Percentiles rank a stretch among this genome's conserved stretches.
Evolutionary conservation across 768 basidiomycete species (phyloP).

Genomic region (Hygrocybe coccinea): DNA sequence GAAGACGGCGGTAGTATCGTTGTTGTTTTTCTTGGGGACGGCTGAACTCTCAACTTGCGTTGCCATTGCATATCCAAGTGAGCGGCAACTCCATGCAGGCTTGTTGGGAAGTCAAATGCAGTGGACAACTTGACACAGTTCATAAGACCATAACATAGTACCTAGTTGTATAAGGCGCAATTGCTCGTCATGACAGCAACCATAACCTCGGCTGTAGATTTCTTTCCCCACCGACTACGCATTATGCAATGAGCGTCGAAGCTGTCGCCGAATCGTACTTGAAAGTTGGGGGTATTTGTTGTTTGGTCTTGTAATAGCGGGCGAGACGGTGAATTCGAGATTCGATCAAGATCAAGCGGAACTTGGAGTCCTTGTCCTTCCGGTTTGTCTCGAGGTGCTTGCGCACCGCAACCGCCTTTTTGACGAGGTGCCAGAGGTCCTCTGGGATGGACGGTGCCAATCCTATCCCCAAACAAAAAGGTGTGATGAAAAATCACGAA

Average conservation of each 20-base stretch:
- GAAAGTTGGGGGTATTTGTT: slow-evolving; percentile 96
- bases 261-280: slow-evolving; percentile 97
- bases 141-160: too few relatives aligned
- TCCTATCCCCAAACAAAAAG: slow-evolving; percentile 68
- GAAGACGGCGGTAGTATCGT: too few relatives aligned
- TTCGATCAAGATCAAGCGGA: slow-evolving; percentile 97
- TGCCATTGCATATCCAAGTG: too few relatives aligned
- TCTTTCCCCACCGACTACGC: slow-evolving; percentile 22
- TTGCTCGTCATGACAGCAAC: too few relatives aligned
- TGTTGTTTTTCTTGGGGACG: too few relatives aligned
- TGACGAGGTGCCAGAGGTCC: slow-evolving; percentile 99
- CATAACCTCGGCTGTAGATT: too few relatives aligned
- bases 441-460: slow-evolving; percentile 97
- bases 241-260: slow-evolving; percentile 73
- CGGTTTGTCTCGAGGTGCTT: slow-evolving; percentile 98
- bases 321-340: slow-evolving; percentile 96
- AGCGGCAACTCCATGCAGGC: too few relatives aligned
- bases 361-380: slow-evolving; percentile 97
- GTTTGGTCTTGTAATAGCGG: slow-evolving; percentile 97
- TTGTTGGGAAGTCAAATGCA: too few relatives aligned
- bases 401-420: slow-evolving; percentile 98
- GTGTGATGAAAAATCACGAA: slow-evolving; percentile 18
- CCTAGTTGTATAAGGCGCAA: too few relatives aligned
- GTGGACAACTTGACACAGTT: too few relatives aligned
- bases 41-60: too few relatives aligned